Evolutionary conservation across 768 basidiomycete genomes (phyloP).

Genomic region (Lactifluus pinguis): DNA sequence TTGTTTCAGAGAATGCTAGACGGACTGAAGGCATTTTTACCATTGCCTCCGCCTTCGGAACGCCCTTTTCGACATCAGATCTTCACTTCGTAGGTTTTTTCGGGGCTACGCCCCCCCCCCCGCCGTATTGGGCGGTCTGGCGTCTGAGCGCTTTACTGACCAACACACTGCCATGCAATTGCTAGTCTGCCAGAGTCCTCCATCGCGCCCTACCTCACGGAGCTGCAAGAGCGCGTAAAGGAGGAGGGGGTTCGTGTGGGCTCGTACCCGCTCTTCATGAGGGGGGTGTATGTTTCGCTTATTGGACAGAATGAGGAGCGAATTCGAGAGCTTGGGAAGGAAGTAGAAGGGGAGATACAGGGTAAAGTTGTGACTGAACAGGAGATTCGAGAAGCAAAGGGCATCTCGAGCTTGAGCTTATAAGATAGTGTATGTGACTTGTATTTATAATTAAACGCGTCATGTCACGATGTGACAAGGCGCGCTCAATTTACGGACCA

Average conservation of each 20-base stretch:
- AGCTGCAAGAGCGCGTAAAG: constrained; percentile 63
- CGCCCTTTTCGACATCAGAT: constrained; percentile 76
- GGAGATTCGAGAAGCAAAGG: constrained; percentile 48
- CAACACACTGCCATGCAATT: background rate
- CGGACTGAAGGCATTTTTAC: constrained; percentile 61
- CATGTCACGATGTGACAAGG: constrained; percentile 18
- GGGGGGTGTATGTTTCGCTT: constrained; percentile 57
- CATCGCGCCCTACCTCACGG: constrained; percentile 80
- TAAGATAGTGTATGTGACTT: background rate
- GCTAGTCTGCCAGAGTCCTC: constrained; percentile 66
- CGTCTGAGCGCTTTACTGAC: background rate
- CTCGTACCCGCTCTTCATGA: constrained; percentile 54
- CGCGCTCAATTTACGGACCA: constrained; percentile 7
- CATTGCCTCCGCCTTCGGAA: constrained; percentile 65
- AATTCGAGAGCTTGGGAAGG: constrained; percentile 47
- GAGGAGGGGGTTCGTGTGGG: constrained; percentile 75
- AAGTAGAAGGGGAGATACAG: constrained; percentile 50
- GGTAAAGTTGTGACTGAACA: constrained; percentile 57
- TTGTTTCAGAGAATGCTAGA: constrained; percentile 79
- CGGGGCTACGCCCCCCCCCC: too few relatives aligned
- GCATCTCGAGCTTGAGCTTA: constrained; percentile 3
- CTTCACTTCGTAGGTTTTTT: constrained; percentile 57
- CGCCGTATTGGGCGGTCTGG: background rate
- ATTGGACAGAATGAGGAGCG: constrained; percentile 41
- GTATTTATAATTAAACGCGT: background rate